These are phyloP conservation scores for Evernia prunastri DNA, from an alignment of 495 filamentous ascomycete species.

Conservation along the genomic window DNA sequence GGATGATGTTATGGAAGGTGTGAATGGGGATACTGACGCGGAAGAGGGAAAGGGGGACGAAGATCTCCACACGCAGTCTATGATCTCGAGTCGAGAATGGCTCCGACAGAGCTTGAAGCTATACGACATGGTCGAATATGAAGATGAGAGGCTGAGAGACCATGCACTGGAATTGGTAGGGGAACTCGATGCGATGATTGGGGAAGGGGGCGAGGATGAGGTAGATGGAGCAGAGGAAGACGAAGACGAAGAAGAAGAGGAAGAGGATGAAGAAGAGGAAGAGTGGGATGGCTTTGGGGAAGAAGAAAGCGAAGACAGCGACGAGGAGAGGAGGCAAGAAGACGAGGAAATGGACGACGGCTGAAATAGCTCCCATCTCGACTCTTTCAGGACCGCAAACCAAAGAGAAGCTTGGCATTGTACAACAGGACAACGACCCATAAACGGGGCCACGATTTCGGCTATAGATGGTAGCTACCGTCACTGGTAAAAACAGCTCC, in stretches of 20 bases:
- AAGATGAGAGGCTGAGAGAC: constrained; percentile 47
- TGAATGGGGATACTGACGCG: constrained; percentile 26
- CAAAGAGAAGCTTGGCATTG: neutral
- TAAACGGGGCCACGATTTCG: neutral
- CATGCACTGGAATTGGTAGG: constrained; percentile 53
- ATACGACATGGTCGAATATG: constrained; percentile 42
- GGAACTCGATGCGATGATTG: constrained; percentile 47
- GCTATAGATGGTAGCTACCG: no score
- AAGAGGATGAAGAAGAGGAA: constrained; percentile 14
- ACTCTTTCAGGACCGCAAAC: neutral
- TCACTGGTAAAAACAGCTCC: neutral
- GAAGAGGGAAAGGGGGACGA: constrained; percentile 26
- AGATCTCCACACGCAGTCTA: constrained; percentile 34
- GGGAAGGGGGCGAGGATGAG: constrained; percentile 36
- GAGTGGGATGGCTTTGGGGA: constrained; percentile 29
- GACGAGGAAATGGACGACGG: constrained; percentile 33
- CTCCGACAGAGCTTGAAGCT: constrained; percentile 46
- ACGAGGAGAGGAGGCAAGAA: constrained; percentile 27
- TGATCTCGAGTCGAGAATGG: constrained; percentile 48
- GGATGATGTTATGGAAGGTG: constrained; percentile 22
- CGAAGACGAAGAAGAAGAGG: constrained; percentile 31
- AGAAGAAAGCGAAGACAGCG: constrained; percentile 34
- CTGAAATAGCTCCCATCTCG: neutral
- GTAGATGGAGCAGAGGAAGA: constrained; percentile 38
- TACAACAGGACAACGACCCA: neutral